Evolutionary conservation across 1,284 basidiomycete genomes (phyloP), one percentile per base, ranked within the genome.

Genomic region (Trametes pubescens): DNA sequence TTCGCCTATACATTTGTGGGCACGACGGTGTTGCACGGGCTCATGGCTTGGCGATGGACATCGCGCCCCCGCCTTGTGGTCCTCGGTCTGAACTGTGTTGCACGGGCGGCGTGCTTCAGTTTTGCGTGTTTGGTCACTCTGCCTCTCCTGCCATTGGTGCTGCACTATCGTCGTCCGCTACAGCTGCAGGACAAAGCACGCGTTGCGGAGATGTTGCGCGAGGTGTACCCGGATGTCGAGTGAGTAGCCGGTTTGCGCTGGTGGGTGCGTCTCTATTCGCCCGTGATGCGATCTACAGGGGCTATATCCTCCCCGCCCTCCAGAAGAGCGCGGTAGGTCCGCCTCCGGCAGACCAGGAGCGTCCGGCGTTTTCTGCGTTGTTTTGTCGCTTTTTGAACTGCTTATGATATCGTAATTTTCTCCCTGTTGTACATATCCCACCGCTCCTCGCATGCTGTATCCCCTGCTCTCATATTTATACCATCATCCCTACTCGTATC

Each of bases 171-270:
- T 10, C 43, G 32, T 44, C 37, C 13, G 43, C 16, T 44, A 1
- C 34, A 38, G 22, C 55, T 57, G 34, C 55, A 57, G 29, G 29
- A 57, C 11, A 57, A 48, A 44, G 14, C 32, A n/a, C 26, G 55
- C n/a, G 55, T 57, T 6, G 55, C 55, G 32, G 55, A 47, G 29
- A 57, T 57, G 43, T 34, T 57, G 55, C 55, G 43, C 4, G 52
- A 54, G 16, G 55, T 32, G 5, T 47, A 35, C 4, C 29, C 40
- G 14, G 40, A 38, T 38, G 10, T 16, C 14, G 40, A 16, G 6
- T 43, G 16, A n/a, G 18, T 13, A 3, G 4, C 6, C 8, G 40
- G 29, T 32, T 32, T 32, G 29, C 29, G 29, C 8, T 32, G 3
- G 29, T 8, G 29, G 29, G 29, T 32, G 8, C 4, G 29, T 8